phyloP scores from a whole-genome alignment of 768 basidiomycete genomes.

The Chalciporus sphaerocephalus region DNA sequence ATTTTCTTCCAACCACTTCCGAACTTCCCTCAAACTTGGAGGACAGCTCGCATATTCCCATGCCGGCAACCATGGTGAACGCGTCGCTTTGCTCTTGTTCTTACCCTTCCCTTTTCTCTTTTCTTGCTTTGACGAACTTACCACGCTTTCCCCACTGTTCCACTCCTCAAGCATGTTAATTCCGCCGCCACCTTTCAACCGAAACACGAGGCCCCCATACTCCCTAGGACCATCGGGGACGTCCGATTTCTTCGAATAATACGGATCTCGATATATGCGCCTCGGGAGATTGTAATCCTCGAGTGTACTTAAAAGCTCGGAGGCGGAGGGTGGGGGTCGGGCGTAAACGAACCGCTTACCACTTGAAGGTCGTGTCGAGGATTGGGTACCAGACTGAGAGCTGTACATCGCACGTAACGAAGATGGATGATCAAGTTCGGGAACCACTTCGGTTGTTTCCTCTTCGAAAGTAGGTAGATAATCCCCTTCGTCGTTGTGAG shows the following conservation, averaged over 20 bases:
- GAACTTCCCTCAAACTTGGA: constrained; percentile 54
- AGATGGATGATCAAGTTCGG: background rate
- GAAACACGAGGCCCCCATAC: constrained; percentile 76
- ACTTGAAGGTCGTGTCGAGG: background rate
- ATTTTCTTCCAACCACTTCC: constrained; percentile 46
- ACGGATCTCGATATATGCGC: constrained; percentile 72
- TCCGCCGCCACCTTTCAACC: constrained; percentile 60
- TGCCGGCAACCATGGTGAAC: constrained; percentile 41
- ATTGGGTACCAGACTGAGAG: constrained; percentile 5
- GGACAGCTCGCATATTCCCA: constrained; percentile 82
- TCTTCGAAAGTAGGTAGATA: constrained; percentile 19
- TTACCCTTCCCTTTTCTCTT: too few relatives aligned
- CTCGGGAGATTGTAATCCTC: constrained; percentile 46
- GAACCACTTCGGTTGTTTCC: constrained; percentile 1
- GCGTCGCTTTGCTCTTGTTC: background rate
- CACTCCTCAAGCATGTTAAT: constrained; percentile 61
- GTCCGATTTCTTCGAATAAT: constrained; percentile 71
- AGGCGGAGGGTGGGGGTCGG: constrained; percentile 45
- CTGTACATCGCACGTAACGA: constrained; percentile 16
- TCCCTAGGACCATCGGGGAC: constrained; percentile 64
- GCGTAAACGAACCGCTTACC: constrained; percentile 41
- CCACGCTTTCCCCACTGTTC: constrained; percentile 22
- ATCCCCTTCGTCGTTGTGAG: constrained; percentile 13
- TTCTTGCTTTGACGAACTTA: background rate
- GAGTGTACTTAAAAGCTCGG: constrained; percentile 43